phyloP scores from a whole-genome alignment of 1,139 yeast species.

The Geotrichum histeridarum region DNA sequence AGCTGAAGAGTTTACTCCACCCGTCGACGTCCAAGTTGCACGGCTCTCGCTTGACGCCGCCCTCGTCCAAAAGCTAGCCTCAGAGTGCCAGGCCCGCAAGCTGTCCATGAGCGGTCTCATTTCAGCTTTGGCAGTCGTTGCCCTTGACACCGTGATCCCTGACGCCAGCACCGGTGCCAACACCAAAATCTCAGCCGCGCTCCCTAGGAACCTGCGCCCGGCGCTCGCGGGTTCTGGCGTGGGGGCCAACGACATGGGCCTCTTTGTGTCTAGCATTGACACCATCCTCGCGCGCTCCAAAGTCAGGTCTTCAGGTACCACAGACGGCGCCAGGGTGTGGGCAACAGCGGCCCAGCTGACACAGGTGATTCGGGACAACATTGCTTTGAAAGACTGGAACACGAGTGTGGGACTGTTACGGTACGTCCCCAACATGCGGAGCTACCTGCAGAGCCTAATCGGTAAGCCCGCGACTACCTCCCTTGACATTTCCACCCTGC shows the following conservation, averaged over 20 bases:
- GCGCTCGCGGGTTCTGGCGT: background rate
- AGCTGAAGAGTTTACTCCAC: background rate
- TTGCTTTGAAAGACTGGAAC: background rate
- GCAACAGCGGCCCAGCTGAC: background rate
- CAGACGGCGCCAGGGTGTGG: slow-evolving; percentile 1
- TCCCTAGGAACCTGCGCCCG: background rate
- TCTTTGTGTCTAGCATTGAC: background rate
- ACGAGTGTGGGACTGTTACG: background rate
- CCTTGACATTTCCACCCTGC: background rate
- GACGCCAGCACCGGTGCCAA: background rate
- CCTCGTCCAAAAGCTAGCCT: slow-evolving; percentile 2
- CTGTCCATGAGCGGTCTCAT: background rate
- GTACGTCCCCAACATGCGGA: background rate
- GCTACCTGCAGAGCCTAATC: background rate
- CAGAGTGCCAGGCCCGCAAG: background rate
- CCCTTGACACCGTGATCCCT: slow-evolving; percentile 2
- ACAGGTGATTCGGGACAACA: background rate
- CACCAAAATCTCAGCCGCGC: background rate
- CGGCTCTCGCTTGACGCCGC: background rate
- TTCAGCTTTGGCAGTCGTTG: background rate
- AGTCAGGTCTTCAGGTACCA: background rate
- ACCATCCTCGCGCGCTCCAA: background rate
- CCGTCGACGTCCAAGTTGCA: background rate
- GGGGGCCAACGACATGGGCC: background rate
- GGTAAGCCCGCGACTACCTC: background rate